phyloP scores from a whole-genome alignment of 2,329 filamentous ascomycete genomes.

The Magnaporthiopsis poae region DNA sequence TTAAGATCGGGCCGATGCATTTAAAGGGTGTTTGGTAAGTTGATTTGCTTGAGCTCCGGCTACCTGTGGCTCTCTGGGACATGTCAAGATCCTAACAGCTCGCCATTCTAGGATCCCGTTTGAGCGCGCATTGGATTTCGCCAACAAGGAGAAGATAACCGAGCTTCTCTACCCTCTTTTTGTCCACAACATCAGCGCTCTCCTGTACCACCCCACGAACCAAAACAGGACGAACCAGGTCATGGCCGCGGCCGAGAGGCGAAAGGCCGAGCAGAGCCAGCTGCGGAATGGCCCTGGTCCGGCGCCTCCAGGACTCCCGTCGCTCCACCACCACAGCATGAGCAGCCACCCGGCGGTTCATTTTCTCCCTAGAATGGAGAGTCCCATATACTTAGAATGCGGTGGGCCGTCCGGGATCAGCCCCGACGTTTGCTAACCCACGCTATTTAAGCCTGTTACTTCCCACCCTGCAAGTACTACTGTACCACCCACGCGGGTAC shows the following conservation, averaged over 20 bases:
- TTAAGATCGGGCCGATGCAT: slow-evolving; percentile 99
- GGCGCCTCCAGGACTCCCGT: slow-evolving; percentile 45
- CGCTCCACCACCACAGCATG: slow-evolving; percentile 56
- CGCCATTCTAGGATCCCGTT: slow-evolving; percentile 72
- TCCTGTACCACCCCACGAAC: slow-evolving; percentile 89
- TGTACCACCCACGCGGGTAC: no score
- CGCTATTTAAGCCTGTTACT: no score
- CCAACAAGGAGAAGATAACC: slow-evolving; percentile 99
- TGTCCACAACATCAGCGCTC: slow-evolving; percentile 88
- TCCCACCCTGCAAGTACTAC: no score
- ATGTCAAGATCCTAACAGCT: slow-evolving; percentile 9
- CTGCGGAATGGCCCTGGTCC: slow-evolving; percentile 50
- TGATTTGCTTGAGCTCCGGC: slow-evolving; percentile 6
- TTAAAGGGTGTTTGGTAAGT: slow-evolving; percentile 91
- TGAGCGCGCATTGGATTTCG: slow-evolving; percentile 92
- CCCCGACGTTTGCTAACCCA: no score
- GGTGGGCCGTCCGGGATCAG: no score
- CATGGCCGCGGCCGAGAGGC: slow-evolving; percentile 72
- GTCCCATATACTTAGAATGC: no score
- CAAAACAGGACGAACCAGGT: slow-evolving; percentile 72
- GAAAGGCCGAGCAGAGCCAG: slow-evolving; percentile 60
- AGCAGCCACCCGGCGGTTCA: slow-evolving; percentile 42
- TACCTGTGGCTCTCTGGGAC: slow-evolving; percentile 5
- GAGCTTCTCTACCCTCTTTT: slow-evolving; percentile 91
- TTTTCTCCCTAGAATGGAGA: no score